Evolutionary conservation across 2,329 filamentous ascomycete species (phyloP).

Genomic region (Graphilbum ipis-grandicollis): DNA sequence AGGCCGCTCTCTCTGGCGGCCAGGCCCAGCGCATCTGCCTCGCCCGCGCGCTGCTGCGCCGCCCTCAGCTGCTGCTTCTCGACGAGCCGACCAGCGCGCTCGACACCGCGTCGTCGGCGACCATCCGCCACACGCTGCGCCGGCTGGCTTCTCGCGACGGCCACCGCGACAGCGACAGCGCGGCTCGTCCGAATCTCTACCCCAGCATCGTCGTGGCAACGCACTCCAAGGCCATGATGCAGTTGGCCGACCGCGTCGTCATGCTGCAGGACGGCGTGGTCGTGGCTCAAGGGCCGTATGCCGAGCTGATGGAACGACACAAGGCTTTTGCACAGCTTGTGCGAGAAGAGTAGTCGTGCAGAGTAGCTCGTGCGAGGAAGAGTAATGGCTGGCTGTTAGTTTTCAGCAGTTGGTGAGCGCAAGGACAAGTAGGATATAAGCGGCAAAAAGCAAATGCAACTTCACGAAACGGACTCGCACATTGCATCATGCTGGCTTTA

Average conservation of each 20-base stretch:
- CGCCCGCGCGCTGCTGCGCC: slow-evolving; percentile 57
- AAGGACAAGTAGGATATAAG: too few relatives aligned
- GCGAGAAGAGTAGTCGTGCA: slow-evolving; percentile 10
- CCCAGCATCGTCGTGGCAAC: slow-evolving; percentile 62
- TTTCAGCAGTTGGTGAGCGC: too few relatives aligned
- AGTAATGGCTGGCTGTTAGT: too few relatives aligned
- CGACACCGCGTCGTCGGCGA: slow-evolving; percentile 48
- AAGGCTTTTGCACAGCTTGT: slow-evolving; percentile 32
- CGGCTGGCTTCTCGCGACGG: neutral
- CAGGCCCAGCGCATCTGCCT: slow-evolving; percentile 72
- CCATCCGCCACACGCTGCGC: slow-evolving; percentile 31
- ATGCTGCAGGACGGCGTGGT: slow-evolving; percentile 52
- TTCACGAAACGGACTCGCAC: too few relatives aligned
- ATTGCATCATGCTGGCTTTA: too few relatives aligned
- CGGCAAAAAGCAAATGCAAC: too few relatives aligned
- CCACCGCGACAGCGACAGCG: neutral
- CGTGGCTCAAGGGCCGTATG: slow-evolving; percentile 49
- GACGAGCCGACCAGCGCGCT: slow-evolving; percentile 79
- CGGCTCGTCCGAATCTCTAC: neutral
- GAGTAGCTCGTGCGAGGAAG: neutral
- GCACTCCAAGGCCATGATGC: slow-evolving; percentile 76
- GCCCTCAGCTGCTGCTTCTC: slow-evolving; percentile 56
- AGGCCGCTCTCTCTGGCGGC: slow-evolving; percentile 53
- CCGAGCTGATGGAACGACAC: slow-evolving; percentile 27
- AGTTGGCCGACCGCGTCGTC: slow-evolving; percentile 53